Evolutionary conservation across 148 eudicot species (phyloP).

Genomic region (Camellia sinensis): DNA sequence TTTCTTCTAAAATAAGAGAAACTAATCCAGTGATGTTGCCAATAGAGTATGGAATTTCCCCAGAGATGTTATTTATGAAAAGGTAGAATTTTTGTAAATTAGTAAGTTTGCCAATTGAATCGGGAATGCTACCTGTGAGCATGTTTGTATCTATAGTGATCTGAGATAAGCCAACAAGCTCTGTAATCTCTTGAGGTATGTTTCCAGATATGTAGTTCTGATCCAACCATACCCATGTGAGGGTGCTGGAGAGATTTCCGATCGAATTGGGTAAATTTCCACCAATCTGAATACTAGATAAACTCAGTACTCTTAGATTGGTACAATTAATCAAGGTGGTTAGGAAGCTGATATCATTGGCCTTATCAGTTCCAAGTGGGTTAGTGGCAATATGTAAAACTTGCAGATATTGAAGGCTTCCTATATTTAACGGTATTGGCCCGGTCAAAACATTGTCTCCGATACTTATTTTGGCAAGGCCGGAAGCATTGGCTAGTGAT

Average conservation of each 20-base stretch:
- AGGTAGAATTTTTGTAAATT: conserved; percentile 8
- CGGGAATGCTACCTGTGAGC: conserved; percentile 22
- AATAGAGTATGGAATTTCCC: conserved; percentile 21
- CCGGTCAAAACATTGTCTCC: conserved; percentile 11
- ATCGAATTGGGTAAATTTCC: conserved; percentile 18
- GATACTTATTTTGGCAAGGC: neutral
- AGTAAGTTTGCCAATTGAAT: conserved; percentile 12
- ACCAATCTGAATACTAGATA: neutral
- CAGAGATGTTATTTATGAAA: conserved; percentile 8
- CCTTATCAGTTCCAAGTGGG: conserved; percentile 7
- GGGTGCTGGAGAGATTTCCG: conserved; percentile 19
- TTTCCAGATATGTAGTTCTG: conserved; percentile 19
- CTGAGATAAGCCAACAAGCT: neutral
- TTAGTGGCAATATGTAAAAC: conserved; percentile 6
- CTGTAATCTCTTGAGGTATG: conserved; percentile 18
- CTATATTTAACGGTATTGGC: conserved; percentile 10
- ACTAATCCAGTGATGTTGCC: conserved; percentile 15
- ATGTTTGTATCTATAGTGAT: conserved; percentile 10
- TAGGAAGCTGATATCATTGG: conserved; percentile 11
- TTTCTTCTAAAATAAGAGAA: neutral
- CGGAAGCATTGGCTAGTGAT: conserved; percentile 20
- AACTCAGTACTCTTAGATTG: conserved; percentile 1
- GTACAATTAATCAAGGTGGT: conserved; percentile 21
- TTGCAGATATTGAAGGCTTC: conserved; percentile 16
- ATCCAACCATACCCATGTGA: neutral